Conservation (phyloP, 345 rosid genomes). For the Cardamine chenopodiifolia region DNA sequence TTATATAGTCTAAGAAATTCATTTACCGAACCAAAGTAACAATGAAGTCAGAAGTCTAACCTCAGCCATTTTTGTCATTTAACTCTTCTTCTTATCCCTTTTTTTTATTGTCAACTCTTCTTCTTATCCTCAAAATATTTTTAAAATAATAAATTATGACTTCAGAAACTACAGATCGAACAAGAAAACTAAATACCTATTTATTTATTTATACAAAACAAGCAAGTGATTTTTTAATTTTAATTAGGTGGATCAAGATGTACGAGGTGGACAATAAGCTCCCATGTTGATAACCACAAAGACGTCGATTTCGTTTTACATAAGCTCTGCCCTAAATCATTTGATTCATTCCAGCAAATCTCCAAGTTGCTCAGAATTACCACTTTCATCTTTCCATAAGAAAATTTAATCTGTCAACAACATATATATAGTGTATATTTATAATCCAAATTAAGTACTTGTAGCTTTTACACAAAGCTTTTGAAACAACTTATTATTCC, state of each 20-base stretch:
- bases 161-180: constrained; percentile 11
- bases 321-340: not conserved
- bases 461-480: not conserved
- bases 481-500: not conserved
- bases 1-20: constrained; percentile 9
- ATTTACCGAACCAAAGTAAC: constrained; percentile 21
- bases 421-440: not conserved
- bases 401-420: not conserved
- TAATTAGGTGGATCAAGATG: constrained; percentile 5
- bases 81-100: constrained; percentile 8
- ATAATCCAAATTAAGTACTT: not conserved
- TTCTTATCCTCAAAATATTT: constrained; percentile 30
- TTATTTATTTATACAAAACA: not conserved
- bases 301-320: constrained; percentile 20
- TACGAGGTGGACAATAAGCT: constrained; percentile 17
- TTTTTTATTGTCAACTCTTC: constrained; percentile 9
- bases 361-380: not conserved
- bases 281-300: constrained; percentile 15
- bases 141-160: not conserved
- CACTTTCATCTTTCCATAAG: not conserved
- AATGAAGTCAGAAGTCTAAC: constrained; percentile 34
- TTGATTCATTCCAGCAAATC: not conserved
- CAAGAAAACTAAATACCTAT: not conserved
- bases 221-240: constrained; percentile 12
- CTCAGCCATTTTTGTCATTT: constrained; percentile 32